A percentile compares a stretch with the other conserved stretches of the same genome.
phyloP scores from a whole-genome alignment of 352 stramenopile genomes.

The Phytopythium helicoides region DNA sequence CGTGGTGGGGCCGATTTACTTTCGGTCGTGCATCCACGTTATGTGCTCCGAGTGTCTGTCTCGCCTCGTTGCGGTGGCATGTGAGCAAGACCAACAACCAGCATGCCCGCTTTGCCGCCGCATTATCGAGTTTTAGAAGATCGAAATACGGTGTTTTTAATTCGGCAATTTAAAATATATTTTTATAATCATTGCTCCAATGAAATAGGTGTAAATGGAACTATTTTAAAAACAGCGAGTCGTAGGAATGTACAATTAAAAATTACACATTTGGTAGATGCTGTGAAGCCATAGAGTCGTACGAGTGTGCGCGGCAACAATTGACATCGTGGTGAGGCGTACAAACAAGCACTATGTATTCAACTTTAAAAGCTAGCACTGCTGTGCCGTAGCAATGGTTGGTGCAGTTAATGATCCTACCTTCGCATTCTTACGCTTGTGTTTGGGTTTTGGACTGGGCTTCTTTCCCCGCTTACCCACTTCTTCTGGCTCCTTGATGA shows the following conservation, averaged over 20 bases:
- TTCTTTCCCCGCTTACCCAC: conserved; percentile 6
- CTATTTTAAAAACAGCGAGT: too few species aligned
- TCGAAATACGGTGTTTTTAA: background rate
- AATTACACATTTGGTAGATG: too few species aligned
- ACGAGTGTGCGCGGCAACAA: background rate
- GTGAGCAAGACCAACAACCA: background rate
- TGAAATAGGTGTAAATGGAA: background rate
- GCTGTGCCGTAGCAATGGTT: background rate
- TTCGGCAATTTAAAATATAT: background rate
- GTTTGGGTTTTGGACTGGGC: conserved; percentile 9
- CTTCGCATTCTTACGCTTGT: conserved; percentile 12
- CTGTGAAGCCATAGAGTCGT: too few species aligned
- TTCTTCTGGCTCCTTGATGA: background rate
- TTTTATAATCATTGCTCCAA: background rate
- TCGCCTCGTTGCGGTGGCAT: background rate
- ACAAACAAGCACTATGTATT: background rate
- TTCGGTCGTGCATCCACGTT: background rate
- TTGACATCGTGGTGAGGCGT: too few species aligned
- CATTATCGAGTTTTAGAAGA: background rate
- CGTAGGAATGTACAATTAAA: too few species aligned
- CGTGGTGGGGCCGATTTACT: background rate
- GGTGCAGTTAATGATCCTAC: conserved; percentile 1
- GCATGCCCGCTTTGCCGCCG: background rate
- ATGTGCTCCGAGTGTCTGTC: conserved; percentile 4
- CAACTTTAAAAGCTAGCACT: too few species aligned